phyloP scores from a whole-genome alignment of 164 flowering plant genomes.

The Buxus sempervirens region DNA sequence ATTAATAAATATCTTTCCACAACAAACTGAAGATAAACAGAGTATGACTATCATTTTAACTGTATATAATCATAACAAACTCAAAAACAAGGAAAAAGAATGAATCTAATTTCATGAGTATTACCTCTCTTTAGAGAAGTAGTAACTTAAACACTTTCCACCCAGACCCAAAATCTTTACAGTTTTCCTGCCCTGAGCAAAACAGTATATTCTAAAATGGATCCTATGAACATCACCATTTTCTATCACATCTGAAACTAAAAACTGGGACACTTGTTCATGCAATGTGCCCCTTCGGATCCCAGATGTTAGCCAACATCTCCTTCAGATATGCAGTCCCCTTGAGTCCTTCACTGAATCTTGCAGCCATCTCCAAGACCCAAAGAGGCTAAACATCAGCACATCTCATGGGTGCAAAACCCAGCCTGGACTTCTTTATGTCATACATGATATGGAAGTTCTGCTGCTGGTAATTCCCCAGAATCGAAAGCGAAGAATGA shows the following conservation, averaged over 20 bases:
- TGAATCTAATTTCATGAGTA: slow-evolving; percentile 24
- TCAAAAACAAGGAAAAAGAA: slow-evolving; percentile 7
- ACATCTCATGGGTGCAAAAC: slow-evolving; percentile 78
- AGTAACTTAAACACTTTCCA: slow-evolving; percentile 10
- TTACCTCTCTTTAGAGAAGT: slow-evolving; percentile 21
- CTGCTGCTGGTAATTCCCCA: slow-evolving; percentile 98
- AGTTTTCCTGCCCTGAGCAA: not conserved
- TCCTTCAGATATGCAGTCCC: too few relatives aligned
- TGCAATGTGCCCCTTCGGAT: not conserved
- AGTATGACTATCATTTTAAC: slow-evolving; percentile 5
- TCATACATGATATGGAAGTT: slow-evolving; percentile 89
- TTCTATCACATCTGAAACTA: too few relatives aligned
- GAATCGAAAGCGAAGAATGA: slow-evolving; percentile 61
- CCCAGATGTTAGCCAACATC: too few relatives aligned
- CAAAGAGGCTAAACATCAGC: slow-evolving; percentile 40
- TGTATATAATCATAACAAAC: not conserved
- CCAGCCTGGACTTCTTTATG: slow-evolving; percentile 78
- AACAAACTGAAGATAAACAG: not conserved
- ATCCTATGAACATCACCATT: not conserved
- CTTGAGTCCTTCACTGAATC: too few relatives aligned
- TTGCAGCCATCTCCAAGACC: not conserved
- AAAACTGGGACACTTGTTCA: not conserved
- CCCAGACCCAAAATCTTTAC: slow-evolving; percentile 23
- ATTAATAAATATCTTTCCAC: too few relatives aligned
- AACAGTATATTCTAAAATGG: not conserved